phyloP scores from a whole-genome alignment of 108 stramenopile species.

The Skeletonema menzelii region DNA sequence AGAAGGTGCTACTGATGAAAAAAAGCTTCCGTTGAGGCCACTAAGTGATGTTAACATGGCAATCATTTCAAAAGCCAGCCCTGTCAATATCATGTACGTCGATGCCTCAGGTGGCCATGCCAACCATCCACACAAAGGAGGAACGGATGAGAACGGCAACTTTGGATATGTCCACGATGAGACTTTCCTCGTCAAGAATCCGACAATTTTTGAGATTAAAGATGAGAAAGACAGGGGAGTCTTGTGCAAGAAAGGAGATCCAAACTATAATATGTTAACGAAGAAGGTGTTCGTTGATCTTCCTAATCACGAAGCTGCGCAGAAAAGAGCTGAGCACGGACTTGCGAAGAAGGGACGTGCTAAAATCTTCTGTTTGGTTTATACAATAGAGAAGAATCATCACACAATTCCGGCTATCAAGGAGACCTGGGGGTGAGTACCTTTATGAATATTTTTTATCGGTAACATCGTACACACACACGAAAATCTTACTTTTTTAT shows the following conservation, averaged over 20 bases:
- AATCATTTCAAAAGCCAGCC: conserved; percentile 65
- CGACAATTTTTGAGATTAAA: conserved; percentile 59
- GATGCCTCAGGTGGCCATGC: conserved; percentile 63
- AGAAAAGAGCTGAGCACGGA: conserved; percentile 46
- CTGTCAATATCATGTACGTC: conserved; percentile 63
- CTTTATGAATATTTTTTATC: not conserved
- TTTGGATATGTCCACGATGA: conserved; percentile 87
- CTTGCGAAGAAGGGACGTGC: conserved; percentile 54
- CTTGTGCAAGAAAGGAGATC: conserved; percentile 54
- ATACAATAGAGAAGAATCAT: conserved; percentile 78
- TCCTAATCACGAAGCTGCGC: conserved; percentile 53
- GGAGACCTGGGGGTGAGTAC: conserved; percentile 78
- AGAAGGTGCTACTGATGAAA: conserved; percentile 15
- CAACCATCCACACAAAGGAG: conserved; percentile 82
- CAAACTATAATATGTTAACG: conserved; percentile 73
- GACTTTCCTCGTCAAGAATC: conserved; percentile 65
- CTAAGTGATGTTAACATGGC: conserved; percentile 54
- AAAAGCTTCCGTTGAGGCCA: conserved; percentile 63
- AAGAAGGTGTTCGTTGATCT: conserved; percentile 75
- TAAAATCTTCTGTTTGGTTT: conserved; percentile 88
- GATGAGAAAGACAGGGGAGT: conserved; percentile 30
- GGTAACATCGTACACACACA: not conserved
- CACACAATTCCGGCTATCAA: conserved; percentile 63
- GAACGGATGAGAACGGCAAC: conserved; percentile 70
- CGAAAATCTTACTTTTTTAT: not conserved